A percentile compares a stretch with the other conserved stretches of the same genome.
Evolutionary conservation across 129 eudicot genomes (phyloP).

Genomic region (Centrapalus pauciflorus): DNA sequence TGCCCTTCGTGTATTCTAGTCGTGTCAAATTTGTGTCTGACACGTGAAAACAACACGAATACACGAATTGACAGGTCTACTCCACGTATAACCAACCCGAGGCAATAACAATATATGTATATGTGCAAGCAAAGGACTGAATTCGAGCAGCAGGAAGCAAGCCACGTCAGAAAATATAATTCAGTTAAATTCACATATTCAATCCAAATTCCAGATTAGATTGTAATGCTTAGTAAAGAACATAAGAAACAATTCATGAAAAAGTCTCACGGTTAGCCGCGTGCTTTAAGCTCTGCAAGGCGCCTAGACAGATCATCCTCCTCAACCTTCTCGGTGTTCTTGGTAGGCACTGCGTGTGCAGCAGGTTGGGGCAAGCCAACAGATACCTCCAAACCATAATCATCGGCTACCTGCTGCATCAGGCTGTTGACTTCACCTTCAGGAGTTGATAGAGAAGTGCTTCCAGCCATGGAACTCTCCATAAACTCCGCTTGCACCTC

Average conservation of each 20-base stretch:
- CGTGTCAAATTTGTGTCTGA: no score
- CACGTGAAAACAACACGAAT: no score
- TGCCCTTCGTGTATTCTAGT: no score
- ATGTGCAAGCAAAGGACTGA: background rate
- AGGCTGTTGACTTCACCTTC: slow-evolving; percentile 83
- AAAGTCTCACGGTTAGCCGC: slow-evolving; percentile 35
- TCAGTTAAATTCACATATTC: slow-evolving; percentile 24
- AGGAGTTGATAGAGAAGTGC: slow-evolving; percentile 78
- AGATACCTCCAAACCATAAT: slow-evolving; percentile 85
- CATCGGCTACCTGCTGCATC: slow-evolving; percentile 99
- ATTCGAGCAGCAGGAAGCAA: slow-evolving; percentile 4
- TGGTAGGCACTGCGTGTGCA: slow-evolving; percentile 50
- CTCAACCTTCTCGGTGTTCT: slow-evolving; percentile 58
- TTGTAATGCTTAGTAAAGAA: no score
- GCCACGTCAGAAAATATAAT: background rate
- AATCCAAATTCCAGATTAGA: slow-evolving; percentile 18
- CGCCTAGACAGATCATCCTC: slow-evolving; percentile 83
- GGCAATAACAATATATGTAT: background rate
- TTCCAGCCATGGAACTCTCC: slow-evolving; percentile 96
- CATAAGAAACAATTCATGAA: background rate
- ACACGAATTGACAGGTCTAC: no score
- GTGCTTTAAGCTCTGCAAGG: slow-evolving; percentile 88
- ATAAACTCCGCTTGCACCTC: slow-evolving; percentile 92
- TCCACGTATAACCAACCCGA: no score
- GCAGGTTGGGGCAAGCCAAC: slow-evolving; percentile 90